Conservation (phyloP, 441 rosid species). For the Populus hybrid region DNA sequence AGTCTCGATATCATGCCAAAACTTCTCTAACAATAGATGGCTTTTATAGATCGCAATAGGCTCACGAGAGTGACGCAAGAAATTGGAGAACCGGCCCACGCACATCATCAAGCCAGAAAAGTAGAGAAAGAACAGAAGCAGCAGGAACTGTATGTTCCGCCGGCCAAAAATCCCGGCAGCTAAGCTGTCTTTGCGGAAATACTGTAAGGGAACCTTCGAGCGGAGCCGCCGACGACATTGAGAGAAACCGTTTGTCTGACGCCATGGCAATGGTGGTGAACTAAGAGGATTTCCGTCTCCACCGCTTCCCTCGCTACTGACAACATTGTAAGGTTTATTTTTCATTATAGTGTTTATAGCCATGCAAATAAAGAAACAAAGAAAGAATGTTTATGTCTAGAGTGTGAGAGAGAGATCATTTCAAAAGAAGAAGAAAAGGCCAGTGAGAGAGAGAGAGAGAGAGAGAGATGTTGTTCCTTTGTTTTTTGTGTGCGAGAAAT, state of each 20-base stretch:
- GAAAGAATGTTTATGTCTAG: not conserved
- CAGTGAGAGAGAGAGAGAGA: not conserved
- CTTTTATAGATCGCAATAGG: constrained; percentile 84
- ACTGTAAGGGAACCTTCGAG: constrained; percentile 37
- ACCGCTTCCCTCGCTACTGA: constrained; percentile 23
- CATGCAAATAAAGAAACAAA: constrained; percentile 21
- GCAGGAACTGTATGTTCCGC: constrained; percentile 54
- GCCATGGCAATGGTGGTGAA: constrained; percentile 68
- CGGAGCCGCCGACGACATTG: constrained; percentile 58
- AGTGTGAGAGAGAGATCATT: not conserved
- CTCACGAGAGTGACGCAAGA: constrained; percentile 39
- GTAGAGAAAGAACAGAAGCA: constrained; percentile 59
- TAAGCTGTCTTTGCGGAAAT: constrained; percentile 35
- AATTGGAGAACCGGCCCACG: constrained; percentile 72
- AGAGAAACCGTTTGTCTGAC: constrained; percentile 22
- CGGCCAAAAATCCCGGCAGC: constrained; percentile 47
- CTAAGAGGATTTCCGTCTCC: constrained; percentile 65
- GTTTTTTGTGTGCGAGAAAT: not conserved
- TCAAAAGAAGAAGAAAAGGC: not conserved
- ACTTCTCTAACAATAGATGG: constrained; percentile 60
- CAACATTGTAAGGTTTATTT: constrained; percentile 37
- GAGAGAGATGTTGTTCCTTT: not conserved
- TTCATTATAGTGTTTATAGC: constrained; percentile 34
- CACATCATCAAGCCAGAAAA: constrained; percentile 71
- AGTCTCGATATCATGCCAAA: constrained; percentile 60